Evolutionary conservation across 1,284 basidiomycete species (phyloP).

Genomic region (Pisolithus thermaeus): DNA sequence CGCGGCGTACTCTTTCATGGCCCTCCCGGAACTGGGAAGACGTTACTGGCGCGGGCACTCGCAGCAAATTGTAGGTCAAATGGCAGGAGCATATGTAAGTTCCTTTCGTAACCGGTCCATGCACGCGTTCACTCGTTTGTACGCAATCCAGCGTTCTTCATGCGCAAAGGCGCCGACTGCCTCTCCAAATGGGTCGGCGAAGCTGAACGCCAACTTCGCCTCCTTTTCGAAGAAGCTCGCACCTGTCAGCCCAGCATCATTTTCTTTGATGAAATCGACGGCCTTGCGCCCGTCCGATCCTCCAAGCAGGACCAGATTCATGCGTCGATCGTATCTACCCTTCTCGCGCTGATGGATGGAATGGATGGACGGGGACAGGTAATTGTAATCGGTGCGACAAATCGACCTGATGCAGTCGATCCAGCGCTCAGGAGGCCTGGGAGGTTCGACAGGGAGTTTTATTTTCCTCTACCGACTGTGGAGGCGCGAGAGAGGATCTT

Average conservation of each 20-base stretch:
- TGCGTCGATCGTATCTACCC: slow-evolving; percentile 93
- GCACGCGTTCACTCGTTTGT: neutral
- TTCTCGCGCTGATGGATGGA: slow-evolving; percentile 97
- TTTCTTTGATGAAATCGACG: slow-evolving; percentile 98
- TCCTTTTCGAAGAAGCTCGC: slow-evolving; percentile 95
- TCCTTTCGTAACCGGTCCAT: neutral
- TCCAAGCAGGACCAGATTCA: slow-evolving; percentile 99
- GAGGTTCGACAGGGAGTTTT: slow-evolving; percentile 97
- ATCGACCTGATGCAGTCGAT: slow-evolving; percentile 95
- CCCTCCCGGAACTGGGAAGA: slow-evolving; percentile 93
- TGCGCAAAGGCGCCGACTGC: slow-evolving; percentile 99
- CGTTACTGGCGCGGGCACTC: slow-evolving; percentile 87
- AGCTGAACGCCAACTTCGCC: slow-evolving; percentile 91
- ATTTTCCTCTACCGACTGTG: slow-evolving; percentile 87
- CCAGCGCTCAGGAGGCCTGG: slow-evolving; percentile 93
- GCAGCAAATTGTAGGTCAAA: slow-evolving; percentile 90
- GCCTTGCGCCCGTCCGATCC: slow-evolving; percentile 94
- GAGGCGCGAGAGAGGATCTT: slow-evolving; percentile 88
- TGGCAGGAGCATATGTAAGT: slow-evolving; percentile 85
- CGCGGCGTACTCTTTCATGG: slow-evolving; percentile 97
- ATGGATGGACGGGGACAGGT: slow-evolving; percentile 99
- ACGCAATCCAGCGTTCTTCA: slow-evolving; percentile 82
- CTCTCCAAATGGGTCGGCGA: slow-evolving; percentile 99
- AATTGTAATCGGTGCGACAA: slow-evolving; percentile 98
- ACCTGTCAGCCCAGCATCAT: slow-evolving; percentile 93